Percentiles rank a stretch among this genome's conserved stretches.
Evolutionary conservation across 164 flowering plant species (phyloP).

Genomic region (Kingdonia uniflora): DNA sequence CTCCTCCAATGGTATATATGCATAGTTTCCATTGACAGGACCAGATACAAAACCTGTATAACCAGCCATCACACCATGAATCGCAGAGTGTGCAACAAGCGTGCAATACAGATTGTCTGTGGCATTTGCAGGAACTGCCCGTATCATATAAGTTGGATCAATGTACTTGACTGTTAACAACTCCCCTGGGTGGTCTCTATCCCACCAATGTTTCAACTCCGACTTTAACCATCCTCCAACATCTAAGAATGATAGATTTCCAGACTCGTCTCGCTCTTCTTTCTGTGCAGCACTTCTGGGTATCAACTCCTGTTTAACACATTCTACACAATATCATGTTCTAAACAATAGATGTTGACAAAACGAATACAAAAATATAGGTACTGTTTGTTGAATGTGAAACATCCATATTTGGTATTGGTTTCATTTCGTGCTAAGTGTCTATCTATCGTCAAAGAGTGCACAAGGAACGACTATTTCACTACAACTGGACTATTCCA

Average conservation of each 20-base stretch:
- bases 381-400: too few species aligned
- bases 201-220: conserved; percentile 74
- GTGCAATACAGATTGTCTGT: conserved; percentile 74
- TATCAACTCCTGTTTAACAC: conserved; percentile 70
- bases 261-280: conserved; percentile 66
- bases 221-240: conserved; percentile 84
- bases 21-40: conserved; percentile 65
- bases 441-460: too few species aligned
- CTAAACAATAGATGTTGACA: too few species aligned
- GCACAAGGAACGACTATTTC: too few species aligned
- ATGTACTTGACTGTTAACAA: conserved; percentile 72
- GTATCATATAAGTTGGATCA: conserved; percentile 83
- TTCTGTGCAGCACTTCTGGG: conserved; percentile 44
- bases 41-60: conserved; percentile 77
- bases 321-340: conserved; percentile 35
- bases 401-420: too few species aligned
- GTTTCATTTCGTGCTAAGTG: too few species aligned
- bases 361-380: too few species aligned
- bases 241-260: conserved; percentile 65
- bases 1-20: conserved; percentile 60
- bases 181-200: conserved; percentile 45
- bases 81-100: conserved; percentile 65
- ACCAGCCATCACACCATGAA: conserved; percentile 88
- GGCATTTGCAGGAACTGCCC: conserved; percentile 80
- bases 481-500: too few species aligned